Conservation (phyloP, 208 protist genomes). For the Leishmania turanica region DNA sequence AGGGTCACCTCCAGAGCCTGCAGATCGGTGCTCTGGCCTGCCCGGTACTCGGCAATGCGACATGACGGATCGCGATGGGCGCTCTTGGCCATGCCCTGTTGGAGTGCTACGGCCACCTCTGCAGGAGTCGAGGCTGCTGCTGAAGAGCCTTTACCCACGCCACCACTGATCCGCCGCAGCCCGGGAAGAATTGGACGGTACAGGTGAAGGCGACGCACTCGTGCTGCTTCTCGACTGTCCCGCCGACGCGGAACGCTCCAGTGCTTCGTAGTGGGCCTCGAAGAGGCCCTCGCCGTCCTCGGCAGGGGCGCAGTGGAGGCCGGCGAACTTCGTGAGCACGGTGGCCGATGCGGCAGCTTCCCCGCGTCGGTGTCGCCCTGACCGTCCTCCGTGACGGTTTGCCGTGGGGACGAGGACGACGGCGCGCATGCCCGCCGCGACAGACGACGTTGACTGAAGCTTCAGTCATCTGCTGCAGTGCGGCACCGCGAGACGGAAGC, state of each 20-base stretch:
- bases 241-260: no score
- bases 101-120: neutral
- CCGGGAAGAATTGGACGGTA: neutral
- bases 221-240: neutral
- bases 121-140: neutral
- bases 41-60: constrained; percentile 39
- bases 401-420: neutral
- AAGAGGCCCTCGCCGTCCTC: neutral
- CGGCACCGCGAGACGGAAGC: neutral
- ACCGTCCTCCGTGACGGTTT: no score
- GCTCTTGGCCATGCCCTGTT: neutral
- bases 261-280: neutral
- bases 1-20: constrained; percentile 33
- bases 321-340: neutral
- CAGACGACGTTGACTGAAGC: neutral
- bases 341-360: neutral
- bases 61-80: constrained; percentile 25
- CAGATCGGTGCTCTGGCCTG: constrained; percentile 36
- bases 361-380: no score
- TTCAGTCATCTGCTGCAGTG: neutral
- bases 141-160: constrained; percentile 4
- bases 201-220: neutral
- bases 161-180: constrained; percentile 4
- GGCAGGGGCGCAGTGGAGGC: neutral
- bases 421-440: neutral